Evolutionary conservation across 352 stramenopile genomes (phyloP).

Genomic region (Elongisporangium prolatum): DNA sequence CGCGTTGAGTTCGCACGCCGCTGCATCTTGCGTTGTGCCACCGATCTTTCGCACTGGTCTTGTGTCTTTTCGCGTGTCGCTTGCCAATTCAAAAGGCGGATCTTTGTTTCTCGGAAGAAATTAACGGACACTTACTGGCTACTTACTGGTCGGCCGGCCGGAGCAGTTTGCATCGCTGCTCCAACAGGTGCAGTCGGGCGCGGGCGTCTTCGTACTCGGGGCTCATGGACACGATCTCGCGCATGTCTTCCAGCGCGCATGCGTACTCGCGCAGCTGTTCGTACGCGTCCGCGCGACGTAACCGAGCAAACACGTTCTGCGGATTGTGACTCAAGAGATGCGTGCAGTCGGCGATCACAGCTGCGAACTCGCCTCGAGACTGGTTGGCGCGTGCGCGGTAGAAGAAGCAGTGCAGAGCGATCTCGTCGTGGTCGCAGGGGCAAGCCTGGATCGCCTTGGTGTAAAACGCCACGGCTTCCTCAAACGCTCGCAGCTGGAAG

Average conservation of each 20-base stretch:
- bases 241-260: slow-evolving; percentile 52
- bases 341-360: slow-evolving; percentile 49
- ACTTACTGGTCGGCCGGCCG: slow-evolving; percentile 3
- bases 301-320: slow-evolving; percentile 45
- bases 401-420: slow-evolving; percentile 53
- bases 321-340: slow-evolving; percentile 42
- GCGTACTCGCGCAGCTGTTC: slow-evolving; percentile 56
- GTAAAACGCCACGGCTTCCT: slow-evolving; percentile 90
- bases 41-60: neutral
- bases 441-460: slow-evolving; percentile 79
- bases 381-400: slow-evolving; percentile 52
- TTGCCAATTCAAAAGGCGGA: neutral
- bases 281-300: slow-evolving; percentile 49
- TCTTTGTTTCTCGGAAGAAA: neutral
- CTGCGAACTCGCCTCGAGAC: slow-evolving; percentile 40
- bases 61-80: neutral
- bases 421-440: slow-evolving; percentile 36
- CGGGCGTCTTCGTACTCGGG: slow-evolving; percentile 50
- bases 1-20: neutral
- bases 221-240: slow-evolving; percentile 45
- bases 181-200: slow-evolving; percentile 29
- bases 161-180: slow-evolving; percentile 39
- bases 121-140: neutral
- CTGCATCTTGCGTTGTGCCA: neutral
- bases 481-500: slow-evolving; percentile 88